Conservation (phyloP, 257 asterid species). For the Solanum chmielewskii region DNA sequence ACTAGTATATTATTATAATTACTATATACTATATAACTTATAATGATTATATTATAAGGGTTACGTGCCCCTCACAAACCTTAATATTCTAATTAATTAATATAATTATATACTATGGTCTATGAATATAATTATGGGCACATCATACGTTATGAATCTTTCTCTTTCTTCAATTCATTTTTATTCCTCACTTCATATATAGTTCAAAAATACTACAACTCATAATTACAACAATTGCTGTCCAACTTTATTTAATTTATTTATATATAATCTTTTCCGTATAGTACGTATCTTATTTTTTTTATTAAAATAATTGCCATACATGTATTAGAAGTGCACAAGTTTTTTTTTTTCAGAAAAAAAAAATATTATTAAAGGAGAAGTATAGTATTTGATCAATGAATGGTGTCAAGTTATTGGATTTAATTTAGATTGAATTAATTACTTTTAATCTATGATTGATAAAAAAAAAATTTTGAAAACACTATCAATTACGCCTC, state of each 20-base stretch:
- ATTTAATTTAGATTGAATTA: not conserved
- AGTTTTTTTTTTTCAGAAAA: not conserved
- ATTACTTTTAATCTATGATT: not conserved
- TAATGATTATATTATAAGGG: not conserved
- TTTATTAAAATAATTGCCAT: not conserved
- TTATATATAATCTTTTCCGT: not conserved
- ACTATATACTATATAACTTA: not conserved
- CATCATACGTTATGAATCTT: constrained; percentile 14
- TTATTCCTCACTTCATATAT: not conserved
- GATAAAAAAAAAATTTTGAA: not conserved
- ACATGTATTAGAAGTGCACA: not conserved
- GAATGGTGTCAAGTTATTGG: not conserved
- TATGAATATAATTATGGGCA: not conserved
- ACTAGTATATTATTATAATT: not conserved
- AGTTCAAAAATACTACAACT: not conserved
- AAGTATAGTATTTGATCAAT: not conserved
- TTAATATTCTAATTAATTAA: not conserved
- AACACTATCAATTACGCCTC: not conserved
- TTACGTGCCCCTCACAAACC: constrained; percentile 9
- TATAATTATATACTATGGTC: not conserved
- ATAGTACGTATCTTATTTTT: not conserved
- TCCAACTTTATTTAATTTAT: not conserved
- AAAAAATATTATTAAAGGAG: not conserved
- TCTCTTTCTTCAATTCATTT: not conserved
- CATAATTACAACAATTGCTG: not conserved